Evolutionary conservation across 176 grass and related monocot genomes (phyloP), one percentile per base, ranked within the genome.

Genomic region (Poa pratensis): DNA sequence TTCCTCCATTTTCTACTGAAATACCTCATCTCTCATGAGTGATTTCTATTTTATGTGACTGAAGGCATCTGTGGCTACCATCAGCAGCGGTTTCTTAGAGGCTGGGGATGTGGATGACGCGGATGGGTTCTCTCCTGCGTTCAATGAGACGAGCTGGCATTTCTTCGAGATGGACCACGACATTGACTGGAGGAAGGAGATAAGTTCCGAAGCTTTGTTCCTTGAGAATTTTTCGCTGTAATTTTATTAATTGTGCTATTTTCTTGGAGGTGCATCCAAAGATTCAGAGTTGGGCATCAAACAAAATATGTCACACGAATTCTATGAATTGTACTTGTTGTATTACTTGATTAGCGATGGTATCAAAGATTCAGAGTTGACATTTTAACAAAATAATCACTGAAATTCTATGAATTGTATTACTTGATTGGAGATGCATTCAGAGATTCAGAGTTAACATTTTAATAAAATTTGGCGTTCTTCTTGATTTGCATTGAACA

Each of bases 81-180:
- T 16, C 48, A 50, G 48, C 48, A 50, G 48, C 2, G 48, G 14
- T 50, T 50, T 50, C 48, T 49, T 13, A 3, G 86, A 86, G 74
- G 73, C 39, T 40, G 40, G 23, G 22, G 19, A 43, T 23, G 8
- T 82, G 92, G 82, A 81, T 45, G 84, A 85, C 0, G 90, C 83
- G 20, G 90, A 86, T 32, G 83, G 84, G 45, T 85, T 89, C 57
- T 16, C 43, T 57, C 78, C 40, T 48, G 84, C 94, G 7, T 89
- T 94, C 75, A 87, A 92, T 66, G 86, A 92, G 74, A 94, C 90
- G 13, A 89, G 90, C 83, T 97, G 92, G 88, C 92, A 97, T 87
- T 94, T 97, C 82, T 97, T 97, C 9, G 48, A 90, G 35, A 69
- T 92, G 52, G 77, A 89, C 22, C 61, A 89, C 13, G 52, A 20